Conservation (phyloP, 1,284 basidiomycete species). For the Papiliotrema terrestris region DNA sequence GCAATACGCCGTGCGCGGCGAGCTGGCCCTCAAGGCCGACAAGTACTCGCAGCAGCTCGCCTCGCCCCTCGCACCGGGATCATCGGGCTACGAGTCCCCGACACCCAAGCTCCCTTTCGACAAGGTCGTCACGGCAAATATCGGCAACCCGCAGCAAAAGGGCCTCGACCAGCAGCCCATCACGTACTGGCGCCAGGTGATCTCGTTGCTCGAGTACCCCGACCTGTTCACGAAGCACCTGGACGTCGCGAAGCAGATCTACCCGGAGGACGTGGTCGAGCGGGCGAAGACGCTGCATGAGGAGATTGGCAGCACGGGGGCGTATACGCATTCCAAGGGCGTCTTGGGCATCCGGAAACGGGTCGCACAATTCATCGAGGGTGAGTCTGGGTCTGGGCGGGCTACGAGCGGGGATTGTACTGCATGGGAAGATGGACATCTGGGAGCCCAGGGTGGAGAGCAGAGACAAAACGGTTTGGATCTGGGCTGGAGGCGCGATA, state of each 20-base stretch:
- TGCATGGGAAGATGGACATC: too few species aligned
- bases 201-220: constrained; percentile 83
- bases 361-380: constrained; percentile 84
- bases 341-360: constrained; percentile 81
- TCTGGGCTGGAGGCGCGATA: background rate
- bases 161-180: constrained; percentile 90
- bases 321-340: constrained; percentile 95
- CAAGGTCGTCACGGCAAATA: constrained; percentile 90
- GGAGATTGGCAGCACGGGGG: constrained; percentile 93
- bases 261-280: constrained; percentile 80
- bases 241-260: constrained; percentile 56
- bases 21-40: constrained; percentile 92
- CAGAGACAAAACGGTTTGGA: background rate
- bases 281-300: constrained; percentile 73
- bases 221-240: constrained; percentile 73
- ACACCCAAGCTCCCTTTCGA: constrained; percentile 66
- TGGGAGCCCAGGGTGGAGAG: too few species aligned
- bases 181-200: constrained; percentile 81
- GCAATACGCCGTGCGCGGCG: constrained; percentile 95
- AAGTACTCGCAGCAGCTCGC: constrained; percentile 68
- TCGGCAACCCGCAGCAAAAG: constrained; percentile 96
- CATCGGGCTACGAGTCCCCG: constrained; percentile 46
- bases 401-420: too few species aligned
- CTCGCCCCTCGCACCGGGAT: constrained; percentile 34
- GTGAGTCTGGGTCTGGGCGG: constrained; percentile 54